Conservation (phyloP, 176 grass and related monocot genomes). For the Olyra latifolia region DNA sequence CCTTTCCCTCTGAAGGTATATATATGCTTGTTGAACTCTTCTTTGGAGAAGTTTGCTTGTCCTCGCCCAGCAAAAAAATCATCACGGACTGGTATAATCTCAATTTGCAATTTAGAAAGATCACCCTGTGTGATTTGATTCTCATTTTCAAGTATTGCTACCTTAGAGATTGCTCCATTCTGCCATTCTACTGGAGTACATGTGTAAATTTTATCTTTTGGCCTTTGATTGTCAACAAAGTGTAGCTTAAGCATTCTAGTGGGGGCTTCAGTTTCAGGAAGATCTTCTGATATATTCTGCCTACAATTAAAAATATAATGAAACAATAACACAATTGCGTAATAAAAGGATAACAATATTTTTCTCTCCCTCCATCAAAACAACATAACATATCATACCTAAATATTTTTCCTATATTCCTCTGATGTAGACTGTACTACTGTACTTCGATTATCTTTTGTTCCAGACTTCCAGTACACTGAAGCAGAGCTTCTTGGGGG, state of each 20-base stretch:
- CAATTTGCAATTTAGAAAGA: constrained; percentile 19
- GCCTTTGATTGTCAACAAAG: not conserved
- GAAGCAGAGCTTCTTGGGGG: too few relatives aligned
- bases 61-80: constrained; percentile 20
- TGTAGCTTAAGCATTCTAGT: not conserved
- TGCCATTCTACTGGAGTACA: not conserved
- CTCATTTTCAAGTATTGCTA: constrained; percentile 13
- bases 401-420: too few relatives aligned
- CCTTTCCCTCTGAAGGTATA: constrained; percentile 3
- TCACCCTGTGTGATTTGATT: not conserved
- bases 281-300: not conserved
- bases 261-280: not conserved
- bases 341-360: too few relatives aligned
- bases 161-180: not conserved
- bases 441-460: too few relatives aligned
- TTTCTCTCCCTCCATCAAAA: too few relatives aligned
- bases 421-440: too few relatives aligned
- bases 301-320: not conserved
- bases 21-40: constrained; percentile 20
- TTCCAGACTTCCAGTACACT: too few relatives aligned
- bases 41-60: not conserved
- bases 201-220: not conserved
- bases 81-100: constrained; percentile 20
- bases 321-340: too few relatives aligned
- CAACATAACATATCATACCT: too few relatives aligned